Base-by-base conservation (phyloP, 2,329 filamentous ascomycete species). In the Xylaria sp. region DNA sequence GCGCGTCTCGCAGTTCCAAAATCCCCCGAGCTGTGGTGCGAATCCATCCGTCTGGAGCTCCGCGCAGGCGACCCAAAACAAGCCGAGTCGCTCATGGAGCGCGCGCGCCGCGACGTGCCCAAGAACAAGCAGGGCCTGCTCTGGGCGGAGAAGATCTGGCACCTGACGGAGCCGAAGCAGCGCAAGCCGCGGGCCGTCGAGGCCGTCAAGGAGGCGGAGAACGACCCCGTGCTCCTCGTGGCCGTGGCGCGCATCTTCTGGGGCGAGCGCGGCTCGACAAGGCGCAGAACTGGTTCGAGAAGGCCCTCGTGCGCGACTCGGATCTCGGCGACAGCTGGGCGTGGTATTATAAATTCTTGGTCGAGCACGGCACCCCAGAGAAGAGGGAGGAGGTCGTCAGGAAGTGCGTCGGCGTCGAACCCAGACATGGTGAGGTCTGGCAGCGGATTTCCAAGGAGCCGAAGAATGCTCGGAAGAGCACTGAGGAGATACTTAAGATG, bases 241-340 rank as follows among this genome's bases (percentile, higher is more conserved):
- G 94, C 94, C 0, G 93, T 97, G 12, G 95, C 94, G 5, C 88
- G 95, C 19, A 96, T 98, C 69, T 97, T 99, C 80, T 99, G 95
- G 95, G 89, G 87, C 9, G 95, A 99, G 79, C 86, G 95, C 89
- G 90, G 74, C 83, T 99, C 23, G 95, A 98, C 70, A 97, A 97
- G 77, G 94, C 95, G 2, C 91, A 94, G 77, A 94, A 87, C 67
- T 99, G 95, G 95, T 99, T 99, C 76, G 93, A 97, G 78, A 97
- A 96, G 78, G 95, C 95, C 0, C 88, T 97, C 59, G 83, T 97
- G 57, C 82, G 95, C 12, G 93, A 99, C 73, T 87, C 89, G 37
- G 94, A 98, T 75, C 80, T 88, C 53, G 95, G 95, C 53, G 96
- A 99, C 79, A 91, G 89, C 11, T 99, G 96, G 96, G 94, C 93